Conservation (phyloP, 1,284 basidiomycete genomes). For the Mycena sp. region DNA sequence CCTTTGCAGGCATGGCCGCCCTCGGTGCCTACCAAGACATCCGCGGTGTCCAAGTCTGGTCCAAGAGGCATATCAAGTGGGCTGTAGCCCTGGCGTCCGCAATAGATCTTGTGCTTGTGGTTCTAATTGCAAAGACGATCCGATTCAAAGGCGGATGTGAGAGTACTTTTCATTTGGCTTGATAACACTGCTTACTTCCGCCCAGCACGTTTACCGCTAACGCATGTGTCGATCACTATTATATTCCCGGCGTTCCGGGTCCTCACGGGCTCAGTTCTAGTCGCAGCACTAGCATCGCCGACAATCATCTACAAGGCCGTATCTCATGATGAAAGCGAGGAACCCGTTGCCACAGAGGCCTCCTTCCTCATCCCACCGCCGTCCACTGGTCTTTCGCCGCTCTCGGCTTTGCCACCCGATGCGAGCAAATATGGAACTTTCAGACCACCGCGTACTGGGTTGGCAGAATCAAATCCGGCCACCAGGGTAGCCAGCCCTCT, state of each 20-base stretch:
- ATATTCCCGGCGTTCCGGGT: slow-evolving; percentile 73
- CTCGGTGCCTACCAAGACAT: slow-evolving; percentile 83
- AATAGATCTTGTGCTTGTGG: slow-evolving; percentile 69
- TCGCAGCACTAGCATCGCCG: slow-evolving; percentile 65
- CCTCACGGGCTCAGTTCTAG: slow-evolving; percentile 68
- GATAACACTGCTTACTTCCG: slow-evolving; percentile 16
- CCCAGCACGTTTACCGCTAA: slow-evolving; percentile 33
- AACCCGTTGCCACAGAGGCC: slow-evolving; percentile 56
- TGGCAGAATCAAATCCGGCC: slow-evolving; percentile 63
- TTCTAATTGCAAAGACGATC: slow-evolving; percentile 62
- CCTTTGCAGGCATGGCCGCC: slow-evolving; percentile 75
- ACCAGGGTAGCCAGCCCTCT: slow-evolving; percentile 73
- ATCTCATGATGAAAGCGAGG: slow-evolving; percentile 54
- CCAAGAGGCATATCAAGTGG: slow-evolving; percentile 64
- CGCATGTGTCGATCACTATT: slow-evolving; percentile 51
- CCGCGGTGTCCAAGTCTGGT: slow-evolving; percentile 78
- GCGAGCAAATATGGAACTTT: slow-evolving; percentile 82
- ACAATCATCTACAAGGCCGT: slow-evolving; percentile 67
- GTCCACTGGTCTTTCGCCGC: slow-evolving; percentile 59
- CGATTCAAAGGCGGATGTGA: slow-evolving; percentile 56
- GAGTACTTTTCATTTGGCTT: slow-evolving; percentile 34
- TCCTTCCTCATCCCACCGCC: slow-evolving; percentile 64
- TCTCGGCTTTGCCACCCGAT: slow-evolving; percentile 54
- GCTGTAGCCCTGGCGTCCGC: slow-evolving; percentile 62
- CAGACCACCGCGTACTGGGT: slow-evolving; percentile 59